Percentiles rank a stretch among this genome's conserved stretches.
Conservation (phyloP, 2,329 filamentous ascomycete species). For the Trichoderma koningiopsis region DNA sequence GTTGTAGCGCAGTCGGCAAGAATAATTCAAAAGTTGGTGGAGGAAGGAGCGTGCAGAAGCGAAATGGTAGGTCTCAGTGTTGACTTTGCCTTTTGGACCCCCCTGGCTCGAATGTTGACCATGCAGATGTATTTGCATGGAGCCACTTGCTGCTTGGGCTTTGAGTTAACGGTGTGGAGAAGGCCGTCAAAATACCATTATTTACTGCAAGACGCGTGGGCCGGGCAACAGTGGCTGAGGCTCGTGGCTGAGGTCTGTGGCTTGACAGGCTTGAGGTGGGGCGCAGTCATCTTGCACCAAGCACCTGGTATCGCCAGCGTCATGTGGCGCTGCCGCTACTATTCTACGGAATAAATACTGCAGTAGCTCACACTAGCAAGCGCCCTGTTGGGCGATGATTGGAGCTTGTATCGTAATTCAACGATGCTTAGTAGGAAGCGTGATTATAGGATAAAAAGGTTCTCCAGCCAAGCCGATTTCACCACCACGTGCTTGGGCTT, state of each 20-base stretch:
- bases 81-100: not conserved
- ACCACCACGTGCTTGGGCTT: not conserved
- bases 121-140: constrained; percentile 11
- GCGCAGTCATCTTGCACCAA: not conserved
- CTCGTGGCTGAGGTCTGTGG: constrained; percentile 20
- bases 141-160: constrained; percentile 8
- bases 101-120: constrained; percentile 22
- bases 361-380: not conserved
- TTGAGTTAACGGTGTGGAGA: constrained; percentile 26
- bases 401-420: not conserved
- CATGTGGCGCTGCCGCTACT: no score
- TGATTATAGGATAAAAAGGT: not conserved
- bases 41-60: constrained; percentile 9
- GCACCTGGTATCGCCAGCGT: not conserved
- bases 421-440: not conserved
- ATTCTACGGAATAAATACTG: not conserved
- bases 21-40: constrained; percentile 1
- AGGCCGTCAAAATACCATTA: not conserved
- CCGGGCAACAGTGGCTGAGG: constrained; percentile 25
- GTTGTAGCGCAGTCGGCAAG: not conserved
- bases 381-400: not conserved
- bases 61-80: not conserved
- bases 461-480: not conserved
- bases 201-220: constrained; percentile 17
- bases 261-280: not conserved